These are phyloP conservation scores for Blastocystis sp. DNA, from an alignment of 352 stramenopile species.

Conservation along the genomic window DNA sequence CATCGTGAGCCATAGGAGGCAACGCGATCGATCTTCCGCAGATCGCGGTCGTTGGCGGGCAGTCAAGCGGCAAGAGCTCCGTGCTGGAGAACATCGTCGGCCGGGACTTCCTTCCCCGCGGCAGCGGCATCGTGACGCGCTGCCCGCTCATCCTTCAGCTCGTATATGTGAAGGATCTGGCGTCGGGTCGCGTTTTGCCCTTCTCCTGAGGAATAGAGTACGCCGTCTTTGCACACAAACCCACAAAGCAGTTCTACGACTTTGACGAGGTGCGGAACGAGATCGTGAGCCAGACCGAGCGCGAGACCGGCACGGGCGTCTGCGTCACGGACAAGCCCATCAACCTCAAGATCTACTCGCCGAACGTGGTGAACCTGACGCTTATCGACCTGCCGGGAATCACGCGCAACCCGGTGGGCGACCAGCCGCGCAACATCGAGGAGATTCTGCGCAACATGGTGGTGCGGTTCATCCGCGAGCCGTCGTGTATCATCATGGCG, in stretches of 20 bases:
- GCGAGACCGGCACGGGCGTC: slow-evolving; percentile 1
- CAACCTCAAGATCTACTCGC: slow-evolving; percentile 95
- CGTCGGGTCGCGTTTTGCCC: background rate
- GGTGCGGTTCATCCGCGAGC: slow-evolving; percentile 94
- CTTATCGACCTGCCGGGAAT: slow-evolving; percentile 97
- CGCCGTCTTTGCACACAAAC: slow-evolving; percentile 95
- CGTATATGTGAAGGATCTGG: slow-evolving; percentile 70
- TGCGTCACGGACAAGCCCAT: slow-evolving; percentile 78
- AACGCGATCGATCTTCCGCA: slow-evolving; percentile 79
- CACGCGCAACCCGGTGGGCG: slow-evolving; percentile 90
- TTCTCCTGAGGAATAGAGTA: slow-evolving; percentile 84
- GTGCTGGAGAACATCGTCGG: slow-evolving; percentile 77
- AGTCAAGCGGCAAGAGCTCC: slow-evolving; percentile 75
- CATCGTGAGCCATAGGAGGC: slow-evolving; percentile 71
- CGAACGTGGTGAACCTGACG: slow-evolving; percentile 93
- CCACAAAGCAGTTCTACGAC: slow-evolving; percentile 87
- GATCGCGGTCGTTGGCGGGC: slow-evolving; percentile 75
- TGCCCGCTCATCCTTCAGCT: slow-evolving; percentile 94
- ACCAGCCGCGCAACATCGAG: slow-evolving; percentile 98
- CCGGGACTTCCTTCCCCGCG: slow-evolving; percentile 89
- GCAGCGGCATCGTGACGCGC: slow-evolving; percentile 95
- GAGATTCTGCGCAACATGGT: slow-evolving; percentile 97
- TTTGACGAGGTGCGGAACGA: slow-evolving; percentile 86
- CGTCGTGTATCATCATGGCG: slow-evolving; percentile 96
- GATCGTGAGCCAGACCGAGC: background rate